These are phyloP conservation scores for Sordaria brevicollis DNA, from an alignment of 495 filamentous ascomycete species.

Conservation along the genomic window DNA sequence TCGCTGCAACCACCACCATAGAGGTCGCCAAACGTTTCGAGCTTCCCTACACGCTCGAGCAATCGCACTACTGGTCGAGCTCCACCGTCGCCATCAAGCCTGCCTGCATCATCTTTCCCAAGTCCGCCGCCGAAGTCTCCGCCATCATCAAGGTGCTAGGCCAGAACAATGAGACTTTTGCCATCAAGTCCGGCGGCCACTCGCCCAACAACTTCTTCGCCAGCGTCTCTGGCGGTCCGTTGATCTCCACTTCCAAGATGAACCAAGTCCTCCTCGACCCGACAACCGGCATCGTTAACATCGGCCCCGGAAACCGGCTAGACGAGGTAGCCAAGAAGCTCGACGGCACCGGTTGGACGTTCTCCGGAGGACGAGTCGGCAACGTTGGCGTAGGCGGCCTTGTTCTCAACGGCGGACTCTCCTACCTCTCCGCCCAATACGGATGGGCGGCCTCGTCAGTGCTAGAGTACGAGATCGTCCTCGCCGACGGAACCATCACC, in stretches of 20 bases:
- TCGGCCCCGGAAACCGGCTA: conserved; percentile 45
- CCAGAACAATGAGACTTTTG: conserved; percentile 32
- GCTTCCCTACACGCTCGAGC: conserved; percentile 24
- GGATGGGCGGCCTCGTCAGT: conserved; percentile 48
- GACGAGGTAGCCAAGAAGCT: conserved; percentile 37
- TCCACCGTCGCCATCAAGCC: conserved; percentile 31
- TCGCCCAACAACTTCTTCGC: conserved; percentile 38
- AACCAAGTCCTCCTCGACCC: conserved; percentile 35
- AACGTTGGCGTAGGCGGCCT: conserved; percentile 37
- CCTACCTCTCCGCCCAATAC: conserved; percentile 44
- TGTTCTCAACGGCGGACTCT: conserved; percentile 31
- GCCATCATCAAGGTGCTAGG: conserved; percentile 22
- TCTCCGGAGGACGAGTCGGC: conserved; percentile 41
- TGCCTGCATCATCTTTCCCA: conserved; percentile 38
- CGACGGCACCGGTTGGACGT: conserved; percentile 34
- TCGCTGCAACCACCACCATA: conserved; percentile 21
- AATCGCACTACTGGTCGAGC: conserved; percentile 40
- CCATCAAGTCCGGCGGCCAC: conserved; percentile 44
- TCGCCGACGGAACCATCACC: conserved; percentile 44
- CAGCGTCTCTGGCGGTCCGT: conserved; percentile 43
- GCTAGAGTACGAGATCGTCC: conserved; percentile 44
- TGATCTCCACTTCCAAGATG: conserved; percentile 40
- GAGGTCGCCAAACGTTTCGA: conserved; percentile 20
- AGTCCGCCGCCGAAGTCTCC: conserved; percentile 24
- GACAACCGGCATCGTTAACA: conserved; percentile 29